Percentiles rank a stretch among this genome's conserved stretches.
Evolutionary conservation across 257 asterid genomes (phyloP).

Genomic region (Lycium barbarum): DNA sequence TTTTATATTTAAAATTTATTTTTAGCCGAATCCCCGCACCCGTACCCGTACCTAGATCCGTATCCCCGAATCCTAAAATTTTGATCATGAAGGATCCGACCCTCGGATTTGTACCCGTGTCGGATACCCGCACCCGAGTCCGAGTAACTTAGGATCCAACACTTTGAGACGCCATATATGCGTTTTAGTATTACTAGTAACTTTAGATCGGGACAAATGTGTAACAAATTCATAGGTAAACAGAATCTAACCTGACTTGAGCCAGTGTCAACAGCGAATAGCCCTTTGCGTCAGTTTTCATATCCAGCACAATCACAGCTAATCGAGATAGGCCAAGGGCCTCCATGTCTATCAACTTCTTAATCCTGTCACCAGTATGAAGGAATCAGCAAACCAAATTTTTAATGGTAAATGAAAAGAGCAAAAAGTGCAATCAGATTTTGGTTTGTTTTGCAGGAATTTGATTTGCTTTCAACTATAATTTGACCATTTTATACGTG

Average conservation of each 20-base stretch:
- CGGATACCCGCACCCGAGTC: too few species aligned
- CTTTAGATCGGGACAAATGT: neutral
- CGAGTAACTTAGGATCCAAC: too few species aligned
- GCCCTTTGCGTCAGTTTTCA: constrained; percentile 91
- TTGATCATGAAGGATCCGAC: too few species aligned
- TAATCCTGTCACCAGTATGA: constrained; percentile 62
- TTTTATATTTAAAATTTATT: too few species aligned
- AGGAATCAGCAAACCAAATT: neutral
- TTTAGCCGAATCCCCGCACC: too few species aligned
- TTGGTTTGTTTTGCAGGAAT: neutral
- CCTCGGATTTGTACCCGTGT: too few species aligned
- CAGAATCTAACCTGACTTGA: constrained; percentile 80
- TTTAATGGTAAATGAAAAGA: constrained; percentile 10
- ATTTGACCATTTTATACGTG: neutral
- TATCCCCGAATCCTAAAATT: too few species aligned
- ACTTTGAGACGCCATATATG: neutral
- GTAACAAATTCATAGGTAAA: constrained; percentile 18
- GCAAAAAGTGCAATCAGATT: neutral
- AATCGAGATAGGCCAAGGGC: constrained; percentile 82
- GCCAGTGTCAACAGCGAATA: constrained; percentile 89
- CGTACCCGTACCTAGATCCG: too few species aligned
- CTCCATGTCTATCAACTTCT: constrained; percentile 85
- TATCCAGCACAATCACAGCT: constrained; percentile 78
- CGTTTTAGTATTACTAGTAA: neutral
- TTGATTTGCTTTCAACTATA: neutral